Percentiles rank a stretch among this genome's conserved stretches.
Conservation (phyloP, 2,329 filamentous ascomycete genomes). For the Xylaria sp. region DNA sequence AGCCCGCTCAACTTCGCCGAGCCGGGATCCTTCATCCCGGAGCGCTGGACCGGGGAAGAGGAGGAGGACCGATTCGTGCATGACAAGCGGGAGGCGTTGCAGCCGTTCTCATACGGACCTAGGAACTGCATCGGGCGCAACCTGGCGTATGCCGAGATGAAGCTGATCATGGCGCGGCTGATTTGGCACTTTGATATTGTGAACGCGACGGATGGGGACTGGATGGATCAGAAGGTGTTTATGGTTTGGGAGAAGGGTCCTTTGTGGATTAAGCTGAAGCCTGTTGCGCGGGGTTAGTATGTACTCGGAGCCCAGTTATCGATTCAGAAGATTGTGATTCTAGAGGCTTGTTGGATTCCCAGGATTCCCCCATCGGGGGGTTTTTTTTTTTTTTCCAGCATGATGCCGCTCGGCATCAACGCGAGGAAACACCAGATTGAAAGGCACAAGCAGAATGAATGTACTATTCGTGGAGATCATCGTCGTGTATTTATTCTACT, state of each 20-base stretch:
- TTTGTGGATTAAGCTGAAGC: conserved; percentile 33
- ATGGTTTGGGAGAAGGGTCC: conserved; percentile 37
- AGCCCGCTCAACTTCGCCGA: conserved; percentile 31
- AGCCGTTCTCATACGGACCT: conserved; percentile 50
- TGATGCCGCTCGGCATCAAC: too few species aligned
- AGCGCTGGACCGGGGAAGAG: conserved; percentile 36
- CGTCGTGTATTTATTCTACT: too few species aligned
- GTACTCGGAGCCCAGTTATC: not conserved
- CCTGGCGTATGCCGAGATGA: conserved; percentile 55
- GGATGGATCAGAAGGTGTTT: conserved; percentile 36
- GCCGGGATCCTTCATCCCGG: conserved; percentile 26
- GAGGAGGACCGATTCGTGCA: conserved; percentile 38
- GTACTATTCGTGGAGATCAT: too few species aligned
- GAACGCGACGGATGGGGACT: conserved; percentile 31
- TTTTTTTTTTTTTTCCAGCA: too few species aligned
- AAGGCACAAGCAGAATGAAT: too few species aligned
- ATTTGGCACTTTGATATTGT: conserved; percentile 53
- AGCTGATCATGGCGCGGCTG: conserved; percentile 51
- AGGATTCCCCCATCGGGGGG: too few species aligned
- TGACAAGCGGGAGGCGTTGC: conserved; percentile 46
- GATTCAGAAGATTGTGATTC: not conserved
- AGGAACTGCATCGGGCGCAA: conserved; percentile 51
- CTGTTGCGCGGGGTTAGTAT: conserved; percentile 17
- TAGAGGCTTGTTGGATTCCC: not conserved
- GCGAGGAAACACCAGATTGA: too few species aligned